phyloP scores from a whole-genome alignment of 352 stramenopile genomes.

The Thraustotheca clavata region DNA sequence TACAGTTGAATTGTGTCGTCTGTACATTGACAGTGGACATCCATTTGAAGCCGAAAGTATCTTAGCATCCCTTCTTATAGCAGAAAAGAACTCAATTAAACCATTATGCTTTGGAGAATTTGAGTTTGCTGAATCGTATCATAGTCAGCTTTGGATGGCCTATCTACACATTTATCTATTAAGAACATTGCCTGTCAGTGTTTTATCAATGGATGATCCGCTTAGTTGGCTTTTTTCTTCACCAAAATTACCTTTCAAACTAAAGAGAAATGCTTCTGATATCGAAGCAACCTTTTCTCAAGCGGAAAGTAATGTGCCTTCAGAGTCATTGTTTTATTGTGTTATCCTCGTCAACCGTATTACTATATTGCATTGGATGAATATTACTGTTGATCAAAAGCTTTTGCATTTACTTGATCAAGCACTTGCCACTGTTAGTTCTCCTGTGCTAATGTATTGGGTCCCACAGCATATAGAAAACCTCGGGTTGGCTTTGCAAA shows the following conservation, averaged over 20 bases:
- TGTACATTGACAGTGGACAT: constrained; percentile 3
- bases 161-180: constrained; percentile 1
- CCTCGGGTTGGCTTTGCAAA: too few species aligned
- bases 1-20: not conserved
- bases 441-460: too few species aligned
- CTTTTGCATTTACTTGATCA: too few species aligned
- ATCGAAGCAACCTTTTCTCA: not conserved
- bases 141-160: not conserved
- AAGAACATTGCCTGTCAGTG: not conserved
- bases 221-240: constrained; percentile 12
- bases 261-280: too few species aligned
- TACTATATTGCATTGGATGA: too few species aligned
- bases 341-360: not conserved
- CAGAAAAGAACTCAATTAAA: constrained; percentile 3
- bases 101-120: constrained; percentile 1
- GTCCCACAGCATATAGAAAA: too few species aligned
- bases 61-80: not conserved
- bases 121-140: not conserved
- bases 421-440: too few species aligned
- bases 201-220: not conserved
- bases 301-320: not conserved
- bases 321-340: not conserved
- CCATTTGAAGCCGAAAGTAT: not conserved
- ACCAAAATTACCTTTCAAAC: too few species aligned
- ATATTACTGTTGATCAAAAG: too few species aligned